Conservation (phyloP, 1,139 yeast species). For the Taiozyma onychis region DNA sequence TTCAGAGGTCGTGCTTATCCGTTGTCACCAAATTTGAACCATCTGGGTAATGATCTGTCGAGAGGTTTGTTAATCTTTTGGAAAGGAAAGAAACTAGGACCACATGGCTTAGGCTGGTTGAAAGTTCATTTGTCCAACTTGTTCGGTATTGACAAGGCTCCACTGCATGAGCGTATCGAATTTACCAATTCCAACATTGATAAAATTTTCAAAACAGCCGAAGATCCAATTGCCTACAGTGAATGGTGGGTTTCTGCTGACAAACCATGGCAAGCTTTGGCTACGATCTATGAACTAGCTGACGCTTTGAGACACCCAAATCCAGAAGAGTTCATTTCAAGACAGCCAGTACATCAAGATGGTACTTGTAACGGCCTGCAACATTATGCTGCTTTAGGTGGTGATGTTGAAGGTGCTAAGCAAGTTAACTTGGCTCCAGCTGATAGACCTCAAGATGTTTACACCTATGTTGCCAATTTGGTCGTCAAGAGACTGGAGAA, state of each 20-base stretch:
- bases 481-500: constrained; percentile 52
- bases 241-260: constrained; percentile 88
- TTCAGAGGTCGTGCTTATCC: constrained; percentile 98
- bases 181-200: constrained; percentile 68
- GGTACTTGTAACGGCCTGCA: constrained; percentile 98
- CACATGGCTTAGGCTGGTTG: constrained; percentile 75
- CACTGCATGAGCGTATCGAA: constrained; percentile 66
- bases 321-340: constrained; percentile 71
- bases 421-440: constrained; percentile 86
- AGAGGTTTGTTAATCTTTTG: constrained; percentile 82
- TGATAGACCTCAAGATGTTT: constrained; percentile 88
- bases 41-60: constrained; percentile 87
- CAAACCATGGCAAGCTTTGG: constrained; percentile 93
- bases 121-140: constrained; percentile 87
- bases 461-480: constrained; percentile 71
- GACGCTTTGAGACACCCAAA: constrained; percentile 68
- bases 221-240: constrained; percentile 53
- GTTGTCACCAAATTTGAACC: constrained; percentile 72
- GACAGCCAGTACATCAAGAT: constrained; percentile 92
- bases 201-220: constrained; percentile 60
- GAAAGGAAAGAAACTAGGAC: constrained; percentile 81
- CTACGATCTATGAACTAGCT: constrained; percentile 75
- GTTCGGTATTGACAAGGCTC: constrained; percentile 81
- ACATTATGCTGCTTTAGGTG: constrained; percentile 97
- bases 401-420: constrained; percentile 89